Base-by-base conservation (phyloP, 169 alveolate species). In the Eimeria sp. region DNA sequence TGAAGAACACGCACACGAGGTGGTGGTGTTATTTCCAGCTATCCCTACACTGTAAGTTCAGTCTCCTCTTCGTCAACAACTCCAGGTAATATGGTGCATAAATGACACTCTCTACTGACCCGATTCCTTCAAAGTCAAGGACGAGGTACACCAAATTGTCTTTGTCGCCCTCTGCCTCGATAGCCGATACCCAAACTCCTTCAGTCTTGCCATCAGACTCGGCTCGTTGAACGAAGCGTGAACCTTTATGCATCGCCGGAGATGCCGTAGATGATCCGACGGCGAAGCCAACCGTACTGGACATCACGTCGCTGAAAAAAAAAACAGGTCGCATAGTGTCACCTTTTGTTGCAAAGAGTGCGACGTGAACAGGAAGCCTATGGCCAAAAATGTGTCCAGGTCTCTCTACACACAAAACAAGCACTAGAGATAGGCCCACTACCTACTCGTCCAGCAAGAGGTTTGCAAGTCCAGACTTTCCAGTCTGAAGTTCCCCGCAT, bases 41-140 rank as follows among this genome's bases (percentile, higher is more conserved):
- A 76, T 40, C 18, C 61, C 40, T 34, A 47, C 9, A 13, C 87
- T 16, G 9, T 5, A 43, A 76, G 61, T n/a, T 65, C 10, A 25
- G 4, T 25, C 2, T 20, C 9, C 75, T 20, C 10, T 65, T 65
- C 40, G 40, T 65, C 22, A 18, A 13, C 75, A 22, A 51, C 91
- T 49, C 16, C 78, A 70, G 93, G 11, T 10, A 30, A 54, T 14
- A 16, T 34, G 49, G 27, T 49, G 67, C 63, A 27, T 3, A 27
- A 43, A 34, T 16, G 14, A 16, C 61, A 67, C 3, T 3, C 13
- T 2, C 13, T 65, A 67, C 96, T 65, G 49, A 93, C 96, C 96
- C 96, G 54, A 93, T 87, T n/a, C 96, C 96, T 82, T 93, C 96
- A 49, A 82, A 93, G 61, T 93, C 96, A 70, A 93, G 96, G 54